A percentile compares a stretch with the other conserved stretches of the same genome.
Evolutionary conservation across 75 land plant genomes (phyloP).

Genomic region (Chamaecyparis obtusa): DNA sequence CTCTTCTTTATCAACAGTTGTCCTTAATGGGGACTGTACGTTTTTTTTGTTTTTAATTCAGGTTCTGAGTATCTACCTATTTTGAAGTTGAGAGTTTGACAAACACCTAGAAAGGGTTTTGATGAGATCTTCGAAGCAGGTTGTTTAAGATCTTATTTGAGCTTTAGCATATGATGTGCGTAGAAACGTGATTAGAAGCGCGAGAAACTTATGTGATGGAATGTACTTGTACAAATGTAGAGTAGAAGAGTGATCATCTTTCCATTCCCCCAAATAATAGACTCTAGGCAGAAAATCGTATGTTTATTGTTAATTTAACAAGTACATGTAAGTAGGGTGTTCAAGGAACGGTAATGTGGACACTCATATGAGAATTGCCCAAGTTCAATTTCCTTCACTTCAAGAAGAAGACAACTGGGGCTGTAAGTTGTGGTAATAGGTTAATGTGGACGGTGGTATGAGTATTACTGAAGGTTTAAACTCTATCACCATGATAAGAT

Average conservation of each 20-base stretch:
- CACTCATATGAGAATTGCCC: neutral
- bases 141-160: neutral
- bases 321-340: neutral
- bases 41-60: neutral
- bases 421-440: neutral
- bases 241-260: neutral
- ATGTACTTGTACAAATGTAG: neutral
- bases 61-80: neutral
- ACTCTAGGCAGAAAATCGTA: neutral
- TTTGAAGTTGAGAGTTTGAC: neutral
- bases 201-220: neutral
- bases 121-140: neutral
- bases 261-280: neutral
- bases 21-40: neutral
- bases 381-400: neutral
- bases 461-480: too few species aligned
- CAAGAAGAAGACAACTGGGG: neutral
- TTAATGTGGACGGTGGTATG: too few species aligned
- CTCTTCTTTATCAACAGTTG: neutral
- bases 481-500: too few species aligned
- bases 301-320: neutral
- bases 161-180: neutral
- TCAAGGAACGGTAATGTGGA: neutral
- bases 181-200: neutral
- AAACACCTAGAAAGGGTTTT: neutral